Conservation (phyloP, 2,329 filamentous ascomycete species). For the Hypoxylon sp. region DNA sequence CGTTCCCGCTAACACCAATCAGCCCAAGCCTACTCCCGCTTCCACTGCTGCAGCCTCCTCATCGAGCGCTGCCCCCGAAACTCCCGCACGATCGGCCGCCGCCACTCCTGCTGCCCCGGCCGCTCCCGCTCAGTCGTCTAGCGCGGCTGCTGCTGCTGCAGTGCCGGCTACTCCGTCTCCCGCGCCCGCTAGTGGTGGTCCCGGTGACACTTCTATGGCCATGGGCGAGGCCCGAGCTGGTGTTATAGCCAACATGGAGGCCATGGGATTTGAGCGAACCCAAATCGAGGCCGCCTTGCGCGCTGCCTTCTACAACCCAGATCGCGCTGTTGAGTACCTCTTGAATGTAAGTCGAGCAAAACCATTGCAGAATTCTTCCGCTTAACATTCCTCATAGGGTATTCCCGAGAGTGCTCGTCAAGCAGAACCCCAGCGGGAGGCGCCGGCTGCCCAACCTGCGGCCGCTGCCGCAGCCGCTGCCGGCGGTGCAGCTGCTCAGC, state of each 20-base stretch:
- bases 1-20: constrained; percentile 5
- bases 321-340: constrained; percentile 96
- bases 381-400: constrained; percentile 63
- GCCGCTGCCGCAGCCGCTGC: constrained; percentile 55
- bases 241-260: constrained; percentile 91
- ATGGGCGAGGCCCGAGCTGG: constrained; percentile 84
- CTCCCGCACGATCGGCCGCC: constrained; percentile 64
- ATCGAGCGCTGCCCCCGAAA: constrained; percentile 67
- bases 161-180: constrained; percentile 64
- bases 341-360: constrained; percentile 70
- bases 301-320: constrained; percentile 95
- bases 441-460: constrained; percentile 47
- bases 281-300: constrained; percentile 95
- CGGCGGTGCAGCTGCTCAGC: constrained; percentile 52
- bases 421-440: constrained; percentile 65
- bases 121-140: constrained; percentile 57
- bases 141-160: constrained; percentile 53
- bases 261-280: constrained; percentile 90
- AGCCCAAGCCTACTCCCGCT: constrained; percentile 75
- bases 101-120: constrained; percentile 61
- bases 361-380: not conserved
- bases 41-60: constrained; percentile 64
- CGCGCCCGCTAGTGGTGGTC: constrained; percentile 58
- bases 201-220: constrained; percentile 82
- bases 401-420: constrained; percentile 86